These are phyloP conservation scores for Aspergillus sclerotiicarbonarius DNA, from an alignment of 495 filamentous ascomycete genomes.

Conservation along the genomic window DNA sequence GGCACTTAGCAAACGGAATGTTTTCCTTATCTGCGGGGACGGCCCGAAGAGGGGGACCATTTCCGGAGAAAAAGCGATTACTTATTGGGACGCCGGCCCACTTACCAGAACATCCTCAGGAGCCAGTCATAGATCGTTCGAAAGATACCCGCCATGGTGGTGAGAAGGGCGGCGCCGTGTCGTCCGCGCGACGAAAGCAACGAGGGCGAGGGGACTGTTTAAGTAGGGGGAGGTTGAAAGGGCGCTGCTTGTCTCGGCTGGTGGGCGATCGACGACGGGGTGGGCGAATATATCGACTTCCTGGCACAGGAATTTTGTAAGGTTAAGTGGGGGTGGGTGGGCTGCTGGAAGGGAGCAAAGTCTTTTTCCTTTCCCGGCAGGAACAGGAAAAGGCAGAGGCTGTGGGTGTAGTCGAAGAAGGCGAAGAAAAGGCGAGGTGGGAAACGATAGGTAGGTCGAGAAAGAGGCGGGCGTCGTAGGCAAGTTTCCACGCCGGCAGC, in stretches of 20 bases:
- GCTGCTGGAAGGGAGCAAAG: slow-evolving; percentile 15
- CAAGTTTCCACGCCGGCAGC: slow-evolving; percentile 6
- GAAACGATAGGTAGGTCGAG: slow-evolving; percentile 1
- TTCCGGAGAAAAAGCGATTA: slow-evolving; percentile 21
- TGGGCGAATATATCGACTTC: slow-evolving; percentile 22
- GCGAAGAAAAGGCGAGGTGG: slow-evolving; percentile 8
- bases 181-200: not conserved
- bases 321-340: slow-evolving; percentile 18
- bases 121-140: slow-evolving; percentile 97
- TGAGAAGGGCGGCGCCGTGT: not conserved
- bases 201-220: not conserved
- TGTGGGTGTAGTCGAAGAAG: not conserved
- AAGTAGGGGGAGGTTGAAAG: slow-evolving; percentile 3
- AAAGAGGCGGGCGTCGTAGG: slow-evolving; percentile 4
- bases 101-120: slow-evolving; percentile 96
- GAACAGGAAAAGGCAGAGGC: slow-evolving; percentile 13
- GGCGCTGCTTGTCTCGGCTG: slow-evolving; percentile 7
- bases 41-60: slow-evolving; percentile 29
- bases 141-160: slow-evolving; percentile 79
- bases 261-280: slow-evolving; percentile 12
- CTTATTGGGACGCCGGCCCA: slow-evolving; percentile 38
- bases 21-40: slow-evolving; percentile 36
- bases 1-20: slow-evolving; percentile 23
- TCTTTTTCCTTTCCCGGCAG: slow-evolving; percentile 12
- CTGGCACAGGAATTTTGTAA: slow-evolving; percentile 19